Evolutionary conservation across 371 early-diverging fungal species (phyloP), one percentile per base, ranked within the genome.

Genomic region (Funneliformis caledonium): DNA sequence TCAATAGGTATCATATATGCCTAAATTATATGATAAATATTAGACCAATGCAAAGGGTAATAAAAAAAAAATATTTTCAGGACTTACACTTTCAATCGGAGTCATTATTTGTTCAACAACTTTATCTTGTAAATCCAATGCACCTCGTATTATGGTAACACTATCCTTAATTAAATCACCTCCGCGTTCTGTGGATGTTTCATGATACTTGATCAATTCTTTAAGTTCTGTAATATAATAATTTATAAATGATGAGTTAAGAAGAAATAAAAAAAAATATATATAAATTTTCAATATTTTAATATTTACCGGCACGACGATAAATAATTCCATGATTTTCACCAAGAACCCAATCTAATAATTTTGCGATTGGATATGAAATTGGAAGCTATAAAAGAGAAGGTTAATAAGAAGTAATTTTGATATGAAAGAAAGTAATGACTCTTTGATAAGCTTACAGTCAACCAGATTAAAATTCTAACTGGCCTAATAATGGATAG

Each of bases 101-200:
- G 98, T 97, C 97, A 98, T 97, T 43, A 96, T 91, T 42, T 91
- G 85, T 2, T 85, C 87, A 0, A 96, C 97, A 16, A 92, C 89
- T 83, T 97, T 97, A 37, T 94, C 95, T 72, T 94, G 89, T 31
- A 98, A 85, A 78, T 97, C 97, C 70, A 98, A 86, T 0, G 96
- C 97, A 19, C 97, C 97, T 22, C 93, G 89, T 83, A 98, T 93
- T 61, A 97, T 97, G 2, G 93, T 93, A 12, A 97, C 97, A 84
- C 97, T 98, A 84, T 98, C 99, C 9, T 88, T 84, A 1, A 94
- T 93, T 79, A 98, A 84, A 12, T 92, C 93, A 8, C 96, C 97
- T 14, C 90, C 92, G 59, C 95, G 92, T 19, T 89, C 92, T 10
- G 93, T 91, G 14, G 61, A 61, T 31, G 65, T 1, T 72, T 92